phyloP scores from a whole-genome alignment of 345 rosid species.

The Melastoma malabathricum region DNA sequence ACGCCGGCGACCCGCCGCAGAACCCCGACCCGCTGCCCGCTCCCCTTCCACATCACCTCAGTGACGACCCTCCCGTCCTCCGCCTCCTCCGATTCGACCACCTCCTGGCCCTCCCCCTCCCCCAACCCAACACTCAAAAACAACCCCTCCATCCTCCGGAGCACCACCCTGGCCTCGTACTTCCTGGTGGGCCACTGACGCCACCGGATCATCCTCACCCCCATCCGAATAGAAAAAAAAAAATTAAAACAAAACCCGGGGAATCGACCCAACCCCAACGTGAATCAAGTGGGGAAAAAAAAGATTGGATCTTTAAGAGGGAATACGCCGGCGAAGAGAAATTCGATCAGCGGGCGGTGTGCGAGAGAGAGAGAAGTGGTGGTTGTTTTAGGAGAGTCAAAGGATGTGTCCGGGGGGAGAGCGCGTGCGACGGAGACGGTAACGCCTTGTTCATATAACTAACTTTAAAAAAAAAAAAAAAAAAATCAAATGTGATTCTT shows the following conservation, averaged over 20 bases:
- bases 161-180: slow-evolving; percentile 27
- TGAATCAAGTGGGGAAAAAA: not conserved
- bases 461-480: too few relatives aligned
- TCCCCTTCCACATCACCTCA: slow-evolving; percentile 39
- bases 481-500: too few relatives aligned
- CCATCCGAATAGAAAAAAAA: slow-evolving; percentile 12
- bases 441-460: too few relatives aligned
- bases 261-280: not conserved
- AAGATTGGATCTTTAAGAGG: not conserved
- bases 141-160: slow-evolving; percentile 26
- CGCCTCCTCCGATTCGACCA: too few relatives aligned
- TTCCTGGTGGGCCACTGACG: slow-evolving; percentile 39
- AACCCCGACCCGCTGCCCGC: slow-evolving; percentile 17
- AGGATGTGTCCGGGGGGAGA: too few relatives aligned
- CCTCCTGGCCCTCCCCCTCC: too few relatives aligned
- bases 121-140: slow-evolving; percentile 13
- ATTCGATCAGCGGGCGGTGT: too few relatives aligned
- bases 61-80: slow-evolving; percentile 15
- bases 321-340: too few relatives aligned
- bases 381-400: too few relatives aligned
- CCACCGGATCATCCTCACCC: slow-evolving; percentile 41
- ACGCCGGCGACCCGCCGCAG: slow-evolving; percentile 16
- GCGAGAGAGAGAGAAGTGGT: too few relatives aligned
- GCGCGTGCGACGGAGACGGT: too few relatives aligned
- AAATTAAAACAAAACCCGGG: not conserved